phyloP scores from a whole-genome alignment of 306 rosid species.

The Prunus kanzakura region DNA sequence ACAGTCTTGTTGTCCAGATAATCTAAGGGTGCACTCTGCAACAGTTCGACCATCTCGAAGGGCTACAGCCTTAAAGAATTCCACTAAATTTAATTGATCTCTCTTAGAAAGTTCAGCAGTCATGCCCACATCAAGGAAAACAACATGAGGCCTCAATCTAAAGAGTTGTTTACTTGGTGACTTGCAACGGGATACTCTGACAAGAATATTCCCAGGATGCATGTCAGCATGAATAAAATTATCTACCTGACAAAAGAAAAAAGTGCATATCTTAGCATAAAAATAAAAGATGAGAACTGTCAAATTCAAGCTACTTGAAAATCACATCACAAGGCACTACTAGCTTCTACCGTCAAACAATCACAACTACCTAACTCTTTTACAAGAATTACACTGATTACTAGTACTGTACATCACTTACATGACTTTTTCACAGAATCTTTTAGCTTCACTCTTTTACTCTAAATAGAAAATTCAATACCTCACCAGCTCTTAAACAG shows the following conservation, averaged over 20 bases:
- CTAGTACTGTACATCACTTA: not conserved
- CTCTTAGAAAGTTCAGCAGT: slow-evolving; percentile 65
- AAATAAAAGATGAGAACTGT: slow-evolving; percentile 1
- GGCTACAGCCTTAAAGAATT: slow-evolving; percentile 75
- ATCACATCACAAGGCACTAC: not conserved
- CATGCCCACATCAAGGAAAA: slow-evolving; percentile 89
- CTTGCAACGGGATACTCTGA: slow-evolving; percentile 43
- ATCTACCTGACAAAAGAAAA: slow-evolving; percentile 55
- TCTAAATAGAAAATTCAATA: not conserved
- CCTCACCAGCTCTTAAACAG: not conserved
- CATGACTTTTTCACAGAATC: too few relatives aligned
- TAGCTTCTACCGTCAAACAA: not conserved
- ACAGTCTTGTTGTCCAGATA: slow-evolving; percentile 65
- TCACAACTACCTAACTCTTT: not conserved
- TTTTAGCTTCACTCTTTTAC: not conserved
- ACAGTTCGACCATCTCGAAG: slow-evolving; percentile 62
- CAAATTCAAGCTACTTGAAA: not conserved
- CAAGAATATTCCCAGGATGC: slow-evolving; percentile 93
- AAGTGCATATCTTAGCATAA: not conserved
- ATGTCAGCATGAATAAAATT: slow-evolving; percentile 87
- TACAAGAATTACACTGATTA: too few relatives aligned
- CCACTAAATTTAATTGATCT: slow-evolving; percentile 48
- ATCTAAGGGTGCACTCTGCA: slow-evolving; percentile 70
- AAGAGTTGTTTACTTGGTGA: slow-evolving; percentile 41
- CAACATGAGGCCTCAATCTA: slow-evolving; percentile 67